Conservation (phyloP, 2,329 filamentous ascomycete genomes). For the Lanzia echinophila region DNA sequence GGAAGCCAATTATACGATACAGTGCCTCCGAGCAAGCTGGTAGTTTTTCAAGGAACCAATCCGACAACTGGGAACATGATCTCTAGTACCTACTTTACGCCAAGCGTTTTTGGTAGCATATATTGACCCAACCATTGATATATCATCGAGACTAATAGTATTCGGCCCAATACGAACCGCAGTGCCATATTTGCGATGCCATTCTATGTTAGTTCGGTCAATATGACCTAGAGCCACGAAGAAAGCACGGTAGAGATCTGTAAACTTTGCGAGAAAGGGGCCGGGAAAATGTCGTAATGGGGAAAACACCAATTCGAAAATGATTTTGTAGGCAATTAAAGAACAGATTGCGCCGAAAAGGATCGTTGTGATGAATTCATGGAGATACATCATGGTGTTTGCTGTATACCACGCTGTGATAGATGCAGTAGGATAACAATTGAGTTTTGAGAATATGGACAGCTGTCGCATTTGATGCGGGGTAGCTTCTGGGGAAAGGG, state of each 20-base stretch:
- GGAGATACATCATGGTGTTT: neutral
- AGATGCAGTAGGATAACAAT: no score
- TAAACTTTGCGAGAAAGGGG: neutral
- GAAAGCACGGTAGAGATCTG: neutral
- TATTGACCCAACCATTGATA: constrained; percentile 30
- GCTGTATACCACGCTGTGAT: neutral
- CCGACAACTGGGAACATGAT: no score
- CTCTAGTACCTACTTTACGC: neutral
- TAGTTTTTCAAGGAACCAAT: no score
- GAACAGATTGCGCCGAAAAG: neutral
- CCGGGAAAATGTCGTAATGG: neutral
- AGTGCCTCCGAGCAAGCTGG: neutral
- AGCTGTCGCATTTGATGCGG: no score
- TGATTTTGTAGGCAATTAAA: neutral
- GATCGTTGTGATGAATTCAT: neutral
- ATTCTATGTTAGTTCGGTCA: neutral
- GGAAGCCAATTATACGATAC: neutral
- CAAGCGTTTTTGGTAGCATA: constrained; percentile 38
- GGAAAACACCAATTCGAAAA: neutral
- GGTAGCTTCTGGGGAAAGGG: no score
- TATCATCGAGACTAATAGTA: constrained; percentile 34
- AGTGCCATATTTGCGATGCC: neutral
- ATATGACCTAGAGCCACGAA: neutral
- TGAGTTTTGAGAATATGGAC: no score
- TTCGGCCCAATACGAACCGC: constrained; percentile 3